Evolutionary conservation across 768 basidiomycete genomes (phyloP), one percentile per base, ranked within the genome.

Genomic region (Tricholoma sp.): DNA sequence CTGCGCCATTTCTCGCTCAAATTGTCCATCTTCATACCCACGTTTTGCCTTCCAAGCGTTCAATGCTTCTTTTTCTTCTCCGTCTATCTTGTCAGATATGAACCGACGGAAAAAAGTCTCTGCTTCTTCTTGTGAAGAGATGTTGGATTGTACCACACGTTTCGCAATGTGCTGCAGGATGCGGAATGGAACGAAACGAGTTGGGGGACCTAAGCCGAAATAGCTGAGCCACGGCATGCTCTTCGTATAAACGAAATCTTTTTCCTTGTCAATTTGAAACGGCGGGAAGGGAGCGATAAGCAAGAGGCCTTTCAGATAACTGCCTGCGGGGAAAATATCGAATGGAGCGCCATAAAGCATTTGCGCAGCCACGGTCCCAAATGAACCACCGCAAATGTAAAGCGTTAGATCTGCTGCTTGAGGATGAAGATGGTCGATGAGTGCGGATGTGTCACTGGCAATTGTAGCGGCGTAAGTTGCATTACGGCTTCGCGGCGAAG

Each of bases 281-380:
- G 80, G 79, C 7, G 75, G 62, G 62, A 76, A 53, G 0, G 79
- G 61, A 4, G 64, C 74, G 37, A 72, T 60, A 42, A 81, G 69
- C 28, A 82, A 58, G 59, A 77, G 65, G 1, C 76, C 75, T 18
- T 61, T 66, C 59, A 80, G 72, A 52, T 66, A 56, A 17, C 71
- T 71, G 24, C 79, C 80, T 37, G 72, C 69, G 12, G 75, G 74
- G 54, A 81, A 81, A 24, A 61, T 55, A 59, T 74, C 70, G 64
- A 79, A 80, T 0, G 79, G 66, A 0, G 77, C 72, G 2, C 79
- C 79, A 51, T 79, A 81, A 13, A 81, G 56, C 36, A 81, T 80
- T 67, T 82, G 80, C 2, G 79, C 71, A 2, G 77, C 67, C 5
- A 72, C 68, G 9, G 73, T 77, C n/a, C 80, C 80, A 55, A 75